phyloP scores from a whole-genome alignment of 2,329 filamentous ascomycete genomes.

The Aspergillus puulaauensis region DNA sequence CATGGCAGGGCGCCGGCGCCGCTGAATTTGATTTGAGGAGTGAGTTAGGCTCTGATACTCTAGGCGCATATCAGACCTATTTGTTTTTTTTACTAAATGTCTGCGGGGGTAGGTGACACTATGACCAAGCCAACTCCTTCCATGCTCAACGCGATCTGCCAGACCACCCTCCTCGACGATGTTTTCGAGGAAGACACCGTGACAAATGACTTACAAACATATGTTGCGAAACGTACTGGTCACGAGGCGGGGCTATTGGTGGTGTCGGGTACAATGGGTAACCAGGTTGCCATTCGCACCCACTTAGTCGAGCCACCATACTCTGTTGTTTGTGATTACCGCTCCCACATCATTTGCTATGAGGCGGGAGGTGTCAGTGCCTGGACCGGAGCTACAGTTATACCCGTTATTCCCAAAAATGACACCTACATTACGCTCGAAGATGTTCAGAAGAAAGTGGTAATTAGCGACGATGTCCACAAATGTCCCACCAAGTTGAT shows the following conservation, averaged over 20 bases:
- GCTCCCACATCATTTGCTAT: constrained; percentile 70
- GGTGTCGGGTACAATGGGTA: constrained; percentile 90
- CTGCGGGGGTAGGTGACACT: constrained; percentile 55
- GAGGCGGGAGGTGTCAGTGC: constrained; percentile 68
- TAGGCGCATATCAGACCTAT: not conserved
- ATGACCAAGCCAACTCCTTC: constrained; percentile 74
- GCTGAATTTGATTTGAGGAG: constrained; percentile 59
- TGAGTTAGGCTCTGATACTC: constrained; percentile 19
- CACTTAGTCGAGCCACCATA: constrained; percentile 79
- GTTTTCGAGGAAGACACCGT: constrained; percentile 78
- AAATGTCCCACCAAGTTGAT: constrained; percentile 78
- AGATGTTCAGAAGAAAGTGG: constrained; percentile 67
- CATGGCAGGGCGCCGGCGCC: constrained; percentile 48
- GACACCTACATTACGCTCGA: constrained; percentile 72
- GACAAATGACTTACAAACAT: constrained; percentile 72
- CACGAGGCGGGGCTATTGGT: constrained; percentile 80
- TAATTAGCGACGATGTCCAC: constrained; percentile 68
- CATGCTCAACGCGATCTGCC: constrained; percentile 78
- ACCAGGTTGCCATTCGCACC: constrained; percentile 78
- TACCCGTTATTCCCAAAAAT: constrained; percentile 67
- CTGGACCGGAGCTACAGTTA: constrained; percentile 69
- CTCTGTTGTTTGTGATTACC: constrained; percentile 73
- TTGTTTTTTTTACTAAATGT: not conserved
- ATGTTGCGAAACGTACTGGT: constrained; percentile 69
- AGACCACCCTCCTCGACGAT: constrained; percentile 77